These are phyloP conservation scores for Phialophora macrospora DNA, from an alignment of 2,329 filamentous ascomycete species.

Conservation along the genomic window DNA sequence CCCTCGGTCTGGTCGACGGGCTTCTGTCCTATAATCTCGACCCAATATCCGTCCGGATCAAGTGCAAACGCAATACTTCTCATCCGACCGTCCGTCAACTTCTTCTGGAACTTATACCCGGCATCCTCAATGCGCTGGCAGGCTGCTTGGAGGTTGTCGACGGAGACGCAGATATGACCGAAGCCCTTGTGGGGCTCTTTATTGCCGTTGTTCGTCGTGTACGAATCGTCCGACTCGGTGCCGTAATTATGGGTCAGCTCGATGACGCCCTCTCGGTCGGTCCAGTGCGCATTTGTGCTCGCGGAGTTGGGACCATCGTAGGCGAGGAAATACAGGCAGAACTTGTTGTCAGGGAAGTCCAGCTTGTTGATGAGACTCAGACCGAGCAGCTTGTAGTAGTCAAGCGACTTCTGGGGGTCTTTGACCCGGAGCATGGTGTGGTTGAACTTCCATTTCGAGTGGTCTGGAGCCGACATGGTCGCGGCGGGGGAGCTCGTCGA, in stretches of 20 bases:
- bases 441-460: slow-evolving; percentile 67
- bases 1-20: slow-evolving; percentile 72
- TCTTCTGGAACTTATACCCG: slow-evolving; percentile 95
- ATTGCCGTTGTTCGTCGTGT: slow-evolving; percentile 86
- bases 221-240: slow-evolving; percentile 81
- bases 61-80: slow-evolving; percentile 85
- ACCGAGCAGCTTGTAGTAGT: slow-evolving; percentile 93
- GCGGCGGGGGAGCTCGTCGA: slow-evolving; percentile 24
- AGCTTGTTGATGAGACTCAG: slow-evolving; percentile 83
- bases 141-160: slow-evolving; percentile 84
- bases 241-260: slow-evolving; percentile 87
- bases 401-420: slow-evolving; percentile 67
- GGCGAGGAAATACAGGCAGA: slow-evolving; percentile 93
- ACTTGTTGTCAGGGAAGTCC: slow-evolving; percentile 83
- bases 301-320: slow-evolving; percentile 78
- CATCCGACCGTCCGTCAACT: slow-evolving; percentile 85
- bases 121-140: slow-evolving; percentile 88
- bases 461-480: slow-evolving; percentile 35
- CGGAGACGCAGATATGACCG: slow-evolving; percentile 82
- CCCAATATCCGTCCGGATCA: slow-evolving; percentile 84
- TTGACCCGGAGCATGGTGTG: slow-evolving; percentile 85
- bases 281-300: slow-evolving; percentile 75
- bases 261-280: slow-evolving; percentile 84
- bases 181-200: slow-evolving; percentile 82
- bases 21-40: slow-evolving; percentile 66